A percentile compares a stretch with the other conserved stretches of the same genome.
phyloP scores from a whole-genome alignment of 2,329 filamentous ascomycete species.

The Amauroascus niger region DNA sequence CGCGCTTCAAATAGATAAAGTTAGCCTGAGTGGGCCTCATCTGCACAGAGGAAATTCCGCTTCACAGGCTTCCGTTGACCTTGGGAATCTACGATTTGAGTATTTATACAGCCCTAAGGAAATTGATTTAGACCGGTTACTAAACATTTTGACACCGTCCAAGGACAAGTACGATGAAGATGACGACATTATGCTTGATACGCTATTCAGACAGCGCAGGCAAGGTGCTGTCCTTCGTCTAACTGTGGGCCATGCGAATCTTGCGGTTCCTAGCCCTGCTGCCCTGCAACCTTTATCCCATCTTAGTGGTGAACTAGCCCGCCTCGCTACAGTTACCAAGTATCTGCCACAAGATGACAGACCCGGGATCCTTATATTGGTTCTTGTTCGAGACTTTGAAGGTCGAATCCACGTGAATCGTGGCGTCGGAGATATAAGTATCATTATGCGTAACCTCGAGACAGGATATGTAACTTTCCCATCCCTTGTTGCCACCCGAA shows the following conservation, averaged over 20 bases:
- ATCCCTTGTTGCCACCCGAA: slow-evolving; percentile 66
- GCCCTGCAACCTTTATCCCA: slow-evolving; percentile 59
- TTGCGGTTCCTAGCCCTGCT: slow-evolving; percentile 53
- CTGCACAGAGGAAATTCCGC: slow-evolving; percentile 38
- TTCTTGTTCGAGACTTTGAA: slow-evolving; percentile 55
- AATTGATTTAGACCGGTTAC: slow-evolving; percentile 66
- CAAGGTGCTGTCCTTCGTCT: slow-evolving; percentile 75
- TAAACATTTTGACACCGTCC: slow-evolving; percentile 82
- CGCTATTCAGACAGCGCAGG: slow-evolving; percentile 70
- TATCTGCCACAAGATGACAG: slow-evolving; percentile 93
- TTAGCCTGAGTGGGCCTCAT: slow-evolving; percentile 65
- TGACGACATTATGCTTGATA: slow-evolving; percentile 92
- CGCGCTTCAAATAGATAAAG: slow-evolving; percentile 62
- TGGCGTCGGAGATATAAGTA: slow-evolving; percentile 55
- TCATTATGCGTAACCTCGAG: slow-evolving; percentile 55
- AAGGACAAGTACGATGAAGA: slow-evolving; percentile 81
- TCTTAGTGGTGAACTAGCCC: slow-evolving; percentile 68
- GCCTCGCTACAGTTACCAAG: slow-evolving; percentile 78
- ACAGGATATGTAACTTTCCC: slow-evolving; percentile 76
- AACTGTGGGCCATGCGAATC: slow-evolving; percentile 54
- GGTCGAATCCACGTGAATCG: slow-evolving; percentile 55
- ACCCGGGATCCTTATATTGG: slow-evolving; percentile 72
- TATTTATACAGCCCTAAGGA: slow-evolving; percentile 66
- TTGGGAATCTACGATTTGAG: slow-evolving; percentile 60
- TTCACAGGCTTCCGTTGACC: slow-evolving; percentile 51